Evolutionary conservation across 305 asterid species (phyloP).

Genomic region (Solanum hybrid): DNA sequence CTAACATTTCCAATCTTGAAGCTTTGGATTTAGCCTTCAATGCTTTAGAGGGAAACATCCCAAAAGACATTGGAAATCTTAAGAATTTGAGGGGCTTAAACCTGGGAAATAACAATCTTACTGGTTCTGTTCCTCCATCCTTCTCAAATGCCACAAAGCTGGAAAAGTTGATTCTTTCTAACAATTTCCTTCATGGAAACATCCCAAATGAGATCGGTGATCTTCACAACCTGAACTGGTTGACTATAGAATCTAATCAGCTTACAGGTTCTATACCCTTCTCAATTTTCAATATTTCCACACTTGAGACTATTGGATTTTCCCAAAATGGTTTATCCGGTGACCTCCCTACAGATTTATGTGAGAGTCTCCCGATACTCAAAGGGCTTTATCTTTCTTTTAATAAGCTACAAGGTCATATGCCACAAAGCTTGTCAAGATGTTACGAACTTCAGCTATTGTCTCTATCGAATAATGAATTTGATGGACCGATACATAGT

Average conservation of each 20-base stretch:
- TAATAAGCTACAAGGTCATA: slow-evolving; percentile 25
- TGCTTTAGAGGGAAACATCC: slow-evolving; percentile 21
- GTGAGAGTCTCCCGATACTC: slow-evolving; percentile 4
- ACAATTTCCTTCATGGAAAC: slow-evolving; percentile 1
- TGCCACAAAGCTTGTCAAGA: slow-evolving; percentile 15
- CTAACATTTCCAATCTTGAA: slow-evolving; percentile 18
- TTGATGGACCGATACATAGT: slow-evolving; percentile 12
- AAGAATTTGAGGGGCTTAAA: background rate
- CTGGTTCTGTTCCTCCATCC: slow-evolving; percentile 2
- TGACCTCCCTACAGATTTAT: slow-evolving; percentile 9
- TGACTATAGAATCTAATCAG: slow-evolving; percentile 15
- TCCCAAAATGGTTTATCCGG: slow-evolving; percentile 22
- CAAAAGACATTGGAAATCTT: slow-evolving; percentile 17
- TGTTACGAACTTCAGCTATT: slow-evolving; percentile 15
- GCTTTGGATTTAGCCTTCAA: slow-evolving; percentile 11
- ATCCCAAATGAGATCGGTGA: slow-evolving; percentile 18
- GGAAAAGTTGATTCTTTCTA: background rate
- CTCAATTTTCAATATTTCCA: slow-evolving; percentile 25
- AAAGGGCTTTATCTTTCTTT: slow-evolving; percentile 16
- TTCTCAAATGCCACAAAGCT: slow-evolving; percentile 11
- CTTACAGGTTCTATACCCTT: slow-evolving; percentile 20
- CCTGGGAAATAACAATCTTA: background rate
- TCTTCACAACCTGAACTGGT: slow-evolving; percentile 15
- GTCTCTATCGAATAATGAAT: background rate
- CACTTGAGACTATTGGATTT: slow-evolving; percentile 7